These are phyloP conservation scores for Moesziomyces aphidis DNA, from an alignment of 1,284 basidiomycete genomes.

Conservation along the genomic window DNA sequence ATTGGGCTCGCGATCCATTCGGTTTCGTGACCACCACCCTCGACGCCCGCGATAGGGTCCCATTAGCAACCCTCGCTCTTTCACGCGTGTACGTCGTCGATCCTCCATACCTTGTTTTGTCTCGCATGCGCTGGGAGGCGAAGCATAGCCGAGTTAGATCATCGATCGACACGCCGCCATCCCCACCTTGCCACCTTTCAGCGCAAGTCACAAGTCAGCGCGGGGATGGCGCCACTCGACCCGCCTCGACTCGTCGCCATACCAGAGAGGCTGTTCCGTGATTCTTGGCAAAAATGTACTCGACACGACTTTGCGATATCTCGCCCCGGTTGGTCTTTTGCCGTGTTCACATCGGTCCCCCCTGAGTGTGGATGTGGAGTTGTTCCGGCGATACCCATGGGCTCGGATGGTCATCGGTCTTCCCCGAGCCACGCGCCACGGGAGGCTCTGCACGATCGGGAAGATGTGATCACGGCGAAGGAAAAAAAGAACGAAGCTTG, in stretches of 20 bases:
- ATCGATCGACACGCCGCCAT: constrained; percentile 9
- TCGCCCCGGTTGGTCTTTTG: background rate
- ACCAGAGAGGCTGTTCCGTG: background rate
- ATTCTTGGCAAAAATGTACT: background rate
- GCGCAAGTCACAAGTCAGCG: background rate
- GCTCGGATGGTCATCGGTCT: no score
- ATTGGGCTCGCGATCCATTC: background rate
- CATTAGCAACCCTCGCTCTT: background rate
- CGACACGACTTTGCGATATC: background rate
- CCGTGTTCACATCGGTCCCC: no score
- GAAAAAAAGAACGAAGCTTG: no score
- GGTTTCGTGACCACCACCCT: background rate
- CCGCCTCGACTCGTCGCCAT: background rate
- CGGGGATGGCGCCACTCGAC: background rate
- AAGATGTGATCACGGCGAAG: background rate
- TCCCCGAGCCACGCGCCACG: no score
- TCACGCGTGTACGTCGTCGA: background rate
- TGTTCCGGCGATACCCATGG: background rate
- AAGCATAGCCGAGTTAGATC: background rate
- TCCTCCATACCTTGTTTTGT: background rate
- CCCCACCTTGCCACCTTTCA: background rate
- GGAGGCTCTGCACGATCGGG: background rate
- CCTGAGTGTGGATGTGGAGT: background rate
- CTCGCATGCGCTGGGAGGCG: background rate
- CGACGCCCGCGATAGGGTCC: no score